Evolutionary conservation across 805 yeast genomes (phyloP), one percentile per base, ranked within the genome.

Genomic region (Saccharomycopsis sp.): DNA sequence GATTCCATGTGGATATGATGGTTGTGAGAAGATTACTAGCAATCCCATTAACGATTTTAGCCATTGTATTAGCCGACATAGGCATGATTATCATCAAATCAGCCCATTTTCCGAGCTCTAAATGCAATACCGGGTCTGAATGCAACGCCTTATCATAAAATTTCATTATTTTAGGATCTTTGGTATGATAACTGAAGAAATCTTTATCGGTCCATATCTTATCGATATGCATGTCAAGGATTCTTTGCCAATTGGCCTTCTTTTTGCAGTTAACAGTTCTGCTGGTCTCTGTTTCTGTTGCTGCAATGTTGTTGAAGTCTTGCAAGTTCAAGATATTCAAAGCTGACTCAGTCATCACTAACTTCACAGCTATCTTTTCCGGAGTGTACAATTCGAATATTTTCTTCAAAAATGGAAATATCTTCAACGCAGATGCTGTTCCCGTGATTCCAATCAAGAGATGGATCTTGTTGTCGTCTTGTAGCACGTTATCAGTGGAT

Each of bases 361-460:
- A 75, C 71, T 92, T 97, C 61, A 91, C 88, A 2, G 91, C 83
- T 2, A 91, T 84, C 60, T 83, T 84, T 53, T 82, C 81, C 3
- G 74, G 83, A 2, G 91, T 89, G 71, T 88, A 93, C 5, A 87
- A 78, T 69, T 89, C 88, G 68, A 85, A 86, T 55, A 93, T 77
- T 69, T 90, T 89, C 68, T 87, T 96, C 63, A 94, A 89, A 47
- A 93, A 90, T 63, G 87, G 71, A 0, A 97, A 96, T 17, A 94
- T 85, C 70, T 93, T 93, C 63, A 92, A 89, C 1, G 97, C 89
- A 3, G 98, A 98, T 1, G 92, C 97, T 1, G 96, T 88, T 0
- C 99, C 99, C 0, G 98, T 89, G 17, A 94, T 96, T 19, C 96
- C 98, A 50, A 93, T 77, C 58, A 93, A 75, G 49, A 93, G 84